Conservation (phyloP, 2,329 filamentous ascomycete species). For the Pochonia chlamydosporia region DNA sequence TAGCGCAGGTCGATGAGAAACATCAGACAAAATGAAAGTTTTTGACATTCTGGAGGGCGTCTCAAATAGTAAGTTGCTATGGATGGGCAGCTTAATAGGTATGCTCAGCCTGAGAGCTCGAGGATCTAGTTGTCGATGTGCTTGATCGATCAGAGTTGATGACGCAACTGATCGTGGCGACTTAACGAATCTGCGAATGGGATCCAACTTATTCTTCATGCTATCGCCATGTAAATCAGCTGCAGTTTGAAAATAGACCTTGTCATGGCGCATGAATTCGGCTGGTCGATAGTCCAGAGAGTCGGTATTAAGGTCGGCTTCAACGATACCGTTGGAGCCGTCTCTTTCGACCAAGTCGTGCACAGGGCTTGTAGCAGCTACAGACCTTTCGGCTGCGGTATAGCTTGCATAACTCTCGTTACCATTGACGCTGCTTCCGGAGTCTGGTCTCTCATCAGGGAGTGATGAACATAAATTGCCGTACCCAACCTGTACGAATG, state of each 20-base stretch:
- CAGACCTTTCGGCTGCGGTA: slow-evolving; percentile 33
- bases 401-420: slow-evolving; percentile 41
- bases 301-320: slow-evolving; percentile 17
- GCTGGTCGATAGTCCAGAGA: slow-evolving; percentile 34
- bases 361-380: not conserved
- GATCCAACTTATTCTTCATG: slow-evolving; percentile 52
- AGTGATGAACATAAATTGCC: slow-evolving; percentile 32
- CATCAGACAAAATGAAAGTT: slow-evolving; percentile 40
- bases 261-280: slow-evolving; percentile 43
- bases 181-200: slow-evolving; percentile 37
- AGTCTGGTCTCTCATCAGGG: slow-evolving; percentile 27
- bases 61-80: slow-evolving; percentile 30
- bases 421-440: slow-evolving; percentile 19
- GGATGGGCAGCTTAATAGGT: slow-evolving; percentile 40
- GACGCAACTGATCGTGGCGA: slow-evolving; percentile 40
- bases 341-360: not conserved
- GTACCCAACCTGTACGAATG: slow-evolving; percentile 30
- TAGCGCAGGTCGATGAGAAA: slow-evolving; percentile 38
- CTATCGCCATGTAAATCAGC: slow-evolving; percentile 43
- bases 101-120: slow-evolving; percentile 34
- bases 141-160: slow-evolving; percentile 33
- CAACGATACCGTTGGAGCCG: not conserved
- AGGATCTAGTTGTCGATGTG: slow-evolving; percentile 32
- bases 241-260: slow-evolving; percentile 40
- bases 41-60: slow-evolving; percentile 28